These are phyloP conservation scores for Aphanocladium album DNA, from an alignment of 2,329 filamentous ascomycete genomes.

Conservation along the genomic window DNA sequence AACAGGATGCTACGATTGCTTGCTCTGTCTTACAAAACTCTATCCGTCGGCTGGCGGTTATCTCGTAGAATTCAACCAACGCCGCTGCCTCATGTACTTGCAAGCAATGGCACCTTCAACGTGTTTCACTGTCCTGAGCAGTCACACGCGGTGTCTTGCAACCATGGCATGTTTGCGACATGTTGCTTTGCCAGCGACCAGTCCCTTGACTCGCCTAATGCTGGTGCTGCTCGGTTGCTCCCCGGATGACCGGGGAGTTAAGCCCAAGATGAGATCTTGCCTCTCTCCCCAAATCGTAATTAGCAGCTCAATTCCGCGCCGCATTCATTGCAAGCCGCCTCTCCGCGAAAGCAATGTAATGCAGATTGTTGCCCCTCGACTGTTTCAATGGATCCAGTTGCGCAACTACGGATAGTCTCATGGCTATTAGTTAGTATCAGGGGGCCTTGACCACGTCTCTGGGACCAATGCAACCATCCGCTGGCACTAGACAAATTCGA, in stretches of 20 bases:
- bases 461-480: neutral
- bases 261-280: neutral
- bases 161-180: neutral
- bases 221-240: neutral
- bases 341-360: neutral
- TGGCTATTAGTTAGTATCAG: neutral
- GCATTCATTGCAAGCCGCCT: neutral
- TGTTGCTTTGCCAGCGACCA: neutral
- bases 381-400: neutral
- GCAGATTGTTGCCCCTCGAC: neutral
- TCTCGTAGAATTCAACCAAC: too few relatives aligned
- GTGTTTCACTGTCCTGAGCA: slow-evolving; percentile 1
- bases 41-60: neutral
- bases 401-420: neutral
- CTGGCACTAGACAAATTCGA: neutral
- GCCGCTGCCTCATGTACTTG: neutral
- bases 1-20: neutral
- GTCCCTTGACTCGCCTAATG: neutral
- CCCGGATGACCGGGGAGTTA: neutral
- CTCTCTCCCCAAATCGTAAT: neutral
- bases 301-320: neutral
- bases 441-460: neutral
- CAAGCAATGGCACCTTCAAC: slow-evolving; percentile 1
- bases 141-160: slow-evolving; percentile 8
- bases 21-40: neutral